Percentiles rank a stretch among this genome's conserved stretches.
Evolutionary conservation across 352 stramenopile genomes (phyloP).

Genomic region (Globisporangium spiculum): DNA sequence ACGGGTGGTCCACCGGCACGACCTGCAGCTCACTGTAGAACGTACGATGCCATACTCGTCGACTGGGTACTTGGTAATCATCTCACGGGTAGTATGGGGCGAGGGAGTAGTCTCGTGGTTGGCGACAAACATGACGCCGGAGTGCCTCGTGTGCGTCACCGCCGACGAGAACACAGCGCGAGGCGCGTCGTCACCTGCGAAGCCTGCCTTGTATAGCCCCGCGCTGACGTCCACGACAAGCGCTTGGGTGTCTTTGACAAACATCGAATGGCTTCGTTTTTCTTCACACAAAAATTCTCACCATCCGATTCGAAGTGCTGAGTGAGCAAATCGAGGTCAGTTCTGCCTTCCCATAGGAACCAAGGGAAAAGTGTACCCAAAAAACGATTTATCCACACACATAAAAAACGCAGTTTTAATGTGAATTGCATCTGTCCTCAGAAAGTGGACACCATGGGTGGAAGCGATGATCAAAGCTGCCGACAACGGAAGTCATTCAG

Average conservation of each 20-base stretch:
- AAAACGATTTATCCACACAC: background rate
- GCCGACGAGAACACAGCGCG: background rate
- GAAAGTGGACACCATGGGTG: background rate
- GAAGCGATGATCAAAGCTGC: background rate
- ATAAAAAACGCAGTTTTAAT: background rate
- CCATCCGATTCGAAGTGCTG: background rate
- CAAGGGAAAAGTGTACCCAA: background rate
- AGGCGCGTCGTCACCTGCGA: background rate
- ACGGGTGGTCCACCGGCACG: conserved; percentile 95
- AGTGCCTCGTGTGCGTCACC: background rate
- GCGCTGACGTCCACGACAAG: background rate
- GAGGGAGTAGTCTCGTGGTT: background rate
- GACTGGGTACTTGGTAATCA: background rate
- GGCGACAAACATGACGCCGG: background rate
- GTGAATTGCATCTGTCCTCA: background rate
- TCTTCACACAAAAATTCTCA: too few relatives aligned
- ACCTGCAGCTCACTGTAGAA: conserved; percentile 98
- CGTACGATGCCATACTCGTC: conserved; percentile 84
- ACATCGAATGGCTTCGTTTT: background rate
- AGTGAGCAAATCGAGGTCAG: background rate
- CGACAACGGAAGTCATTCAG: background rate
- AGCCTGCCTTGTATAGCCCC: background rate
- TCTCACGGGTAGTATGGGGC: background rate
- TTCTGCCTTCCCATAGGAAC: background rate
- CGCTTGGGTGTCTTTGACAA: background rate